phyloP scores from a whole-genome alignment of 805 yeast genomes.

The Yamadazyma tumulicola region DNA sequence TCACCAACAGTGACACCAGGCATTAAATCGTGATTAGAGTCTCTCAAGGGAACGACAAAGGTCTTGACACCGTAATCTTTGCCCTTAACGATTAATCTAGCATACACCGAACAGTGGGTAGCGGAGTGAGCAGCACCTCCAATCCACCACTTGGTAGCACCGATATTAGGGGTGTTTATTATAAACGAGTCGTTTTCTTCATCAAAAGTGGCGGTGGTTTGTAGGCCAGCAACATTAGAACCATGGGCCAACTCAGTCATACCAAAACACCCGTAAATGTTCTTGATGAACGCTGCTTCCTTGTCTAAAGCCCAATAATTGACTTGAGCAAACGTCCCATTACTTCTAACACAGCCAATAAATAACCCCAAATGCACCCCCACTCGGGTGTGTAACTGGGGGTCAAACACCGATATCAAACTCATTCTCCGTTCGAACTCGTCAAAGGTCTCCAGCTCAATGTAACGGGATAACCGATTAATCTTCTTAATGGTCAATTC shows the following conservation, averaged over 20 bases:
- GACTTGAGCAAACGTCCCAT: conserved; percentile 82
- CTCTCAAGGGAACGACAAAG: conserved; percentile 45
- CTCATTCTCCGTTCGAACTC: conserved; percentile 60
- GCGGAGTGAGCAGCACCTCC: conserved; percentile 50
- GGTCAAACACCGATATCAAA: conserved; percentile 65
- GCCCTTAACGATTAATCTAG: conserved; percentile 42
- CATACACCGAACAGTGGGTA: conserved; percentile 41
- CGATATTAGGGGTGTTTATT: conserved; percentile 44
- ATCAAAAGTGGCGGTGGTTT: conserved; percentile 49
- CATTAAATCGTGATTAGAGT: conserved; percentile 38
- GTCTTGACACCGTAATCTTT: conserved; percentile 46
- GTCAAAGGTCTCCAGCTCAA: conserved; percentile 48
- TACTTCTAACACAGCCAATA: conserved; percentile 75
- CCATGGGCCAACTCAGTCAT: conserved; percentile 66
- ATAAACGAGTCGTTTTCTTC: conserved; percentile 38
- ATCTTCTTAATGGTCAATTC: conserved; percentile 59
- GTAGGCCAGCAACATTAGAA: conserved; percentile 57
- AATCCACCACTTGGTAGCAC: conserved; percentile 51
- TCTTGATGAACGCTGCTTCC: conserved; percentile 58
- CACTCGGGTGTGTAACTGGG: conserved; percentile 77
- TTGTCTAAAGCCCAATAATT: conserved; percentile 77
- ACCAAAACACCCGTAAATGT: conserved; percentile 61
- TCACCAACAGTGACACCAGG: conserved; percentile 45
- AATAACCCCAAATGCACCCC: conserved; percentile 90
- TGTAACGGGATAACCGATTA: conserved; percentile 56